Evolutionary conservation across 345 rosid species (phyloP), one percentile per base, ranked within the genome.

Genomic region (Bruguiera sexangula): DNA sequence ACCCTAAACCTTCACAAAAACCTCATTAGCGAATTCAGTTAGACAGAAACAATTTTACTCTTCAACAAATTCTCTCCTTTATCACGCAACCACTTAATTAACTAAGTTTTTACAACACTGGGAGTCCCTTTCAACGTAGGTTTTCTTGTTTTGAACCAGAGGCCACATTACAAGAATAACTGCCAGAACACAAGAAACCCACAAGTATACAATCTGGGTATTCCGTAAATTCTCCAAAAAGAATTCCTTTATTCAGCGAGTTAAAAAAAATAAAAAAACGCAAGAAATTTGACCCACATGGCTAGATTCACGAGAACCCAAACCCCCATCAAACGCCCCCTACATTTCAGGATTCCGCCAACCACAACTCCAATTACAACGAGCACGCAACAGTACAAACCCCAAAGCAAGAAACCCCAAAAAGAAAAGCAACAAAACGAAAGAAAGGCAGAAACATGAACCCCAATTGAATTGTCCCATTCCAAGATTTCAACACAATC

Each of bases 281-380:
- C 52, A 37, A 55, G 21, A 8, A 0, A 20, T 31, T 22, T 11
- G 48, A 48, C 27, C 56, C 59, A 43, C 30, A 50, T 15, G 60
- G 34, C 65, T 6, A 48, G 64, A 34, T 65, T 32, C 65, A 21
- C 26, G 3, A 13, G 6, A 50, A 58, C 66, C 75, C 50, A 65
- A 58, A 30, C 58, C 51, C 60, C 20, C 21, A 32, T 21, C 32
- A 70, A 53, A 36, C 22, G 55, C 52, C 59, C 1, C 48, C 50
- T 43, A 43, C 27, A 61, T 50, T 31, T 18, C 9, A 43, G 27
- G 36, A 62, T 8, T 62, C 52, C 19, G 21, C 48, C 32, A 30
- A 22, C 13, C 24, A 34, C 27, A n/a, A 62, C 21, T 62, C 16
- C 50, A 62, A 62, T 10, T 31, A 27, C 31, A 22, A 13, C 62